phyloP scores from a whole-genome alignment of 2,329 filamentous ascomycete genomes.

The Karstenula rhodostoma region DNA sequence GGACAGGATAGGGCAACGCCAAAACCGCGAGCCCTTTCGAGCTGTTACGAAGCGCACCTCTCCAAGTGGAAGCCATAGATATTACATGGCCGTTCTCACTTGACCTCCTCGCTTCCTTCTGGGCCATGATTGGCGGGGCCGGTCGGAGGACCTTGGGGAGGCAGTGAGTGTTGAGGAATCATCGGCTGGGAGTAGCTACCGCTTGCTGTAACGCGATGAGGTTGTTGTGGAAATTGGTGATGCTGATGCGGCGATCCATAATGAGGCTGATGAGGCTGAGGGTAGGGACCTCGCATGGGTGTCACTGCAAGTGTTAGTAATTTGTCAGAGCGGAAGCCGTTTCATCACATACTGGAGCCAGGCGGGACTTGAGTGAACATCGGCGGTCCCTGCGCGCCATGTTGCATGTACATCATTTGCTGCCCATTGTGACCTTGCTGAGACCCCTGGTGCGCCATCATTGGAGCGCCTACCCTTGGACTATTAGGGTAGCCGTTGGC shows the following conservation, averaged over 20 bases:
- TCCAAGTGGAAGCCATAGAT: not conserved
- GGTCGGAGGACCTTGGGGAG: constrained; percentile 45
- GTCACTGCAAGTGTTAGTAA: constrained; percentile 42
- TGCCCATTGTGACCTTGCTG: constrained; percentile 81
- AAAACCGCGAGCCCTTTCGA: constrained; percentile 18
- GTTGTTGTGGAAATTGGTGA: constrained; percentile 49
- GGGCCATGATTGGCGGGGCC: constrained; percentile 45
- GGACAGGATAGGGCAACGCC: constrained; percentile 20
- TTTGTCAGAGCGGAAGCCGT: not conserved
- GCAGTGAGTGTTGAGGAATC: constrained; percentile 52
- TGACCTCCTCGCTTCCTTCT: constrained; percentile 46
- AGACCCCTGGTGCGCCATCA: constrained; percentile 95
- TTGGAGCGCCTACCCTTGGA: constrained; percentile 78
- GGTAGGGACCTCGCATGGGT: constrained; percentile 49
- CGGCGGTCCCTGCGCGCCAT: constrained; percentile 77
- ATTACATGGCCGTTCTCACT: constrained; percentile 42
- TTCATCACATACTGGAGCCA: constrained; percentile 72
- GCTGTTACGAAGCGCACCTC: constrained; percentile 22
- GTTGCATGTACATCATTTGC: constrained; percentile 77
- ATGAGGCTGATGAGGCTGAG: constrained; percentile 51
- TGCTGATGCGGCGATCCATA: constrained; percentile 52
- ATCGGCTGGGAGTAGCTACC: constrained; percentile 52
- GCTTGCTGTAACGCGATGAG: constrained; percentile 50
- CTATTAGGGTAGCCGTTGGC: constrained; percentile 81
- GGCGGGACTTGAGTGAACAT: constrained; percentile 75